Base-by-base conservation (phyloP, 139 green algal species). In the Chlorella vulgaris region DNA sequence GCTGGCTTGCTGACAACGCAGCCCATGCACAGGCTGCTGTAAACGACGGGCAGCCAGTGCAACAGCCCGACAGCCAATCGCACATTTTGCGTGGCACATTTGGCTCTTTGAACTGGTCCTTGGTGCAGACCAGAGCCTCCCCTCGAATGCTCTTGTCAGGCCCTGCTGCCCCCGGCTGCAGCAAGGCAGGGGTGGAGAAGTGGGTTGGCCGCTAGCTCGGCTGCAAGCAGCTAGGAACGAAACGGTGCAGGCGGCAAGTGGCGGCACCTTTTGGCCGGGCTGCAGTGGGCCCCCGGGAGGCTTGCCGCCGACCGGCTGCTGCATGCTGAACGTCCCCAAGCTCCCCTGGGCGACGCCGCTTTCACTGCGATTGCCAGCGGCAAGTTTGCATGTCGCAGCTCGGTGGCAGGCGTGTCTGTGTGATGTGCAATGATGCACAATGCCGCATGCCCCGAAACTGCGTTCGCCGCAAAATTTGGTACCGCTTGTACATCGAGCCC, bases 51-150 rank as follows among this genome's bases (percentile, higher is more conserved):
- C 15, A 28, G 13, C 61, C 47, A 24, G 47, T 15, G 15, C 47
- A 24, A 24, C 13, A 15, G 40, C 2, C 26, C 63, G 15, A n/a
- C 8, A 26, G 47, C 89, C 86, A n/a, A n/a, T n/a, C n/a, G n/a
- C 81, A 94, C 90, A 98, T 98, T 62, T 93, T 96, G 18, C 91
- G 79, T 2, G 94, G 94, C 61, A 92, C 74, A 36, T 90, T 88
- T 10, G 86, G 81, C 43, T 91, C 79, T 36, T 86, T 85, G 83
- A 90, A 96, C 0, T 87, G 81, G 39, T 92, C 86, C 85, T 97
- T 97, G n/a, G 84, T 94, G 74, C 75, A 92, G 1, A 90, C 78
- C 62, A 96, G 69, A 13, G 79, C 35, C 33, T 69, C 58, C 26
- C 2, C 36, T 39, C 76, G 35, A 35, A 22, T 31, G 31, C 13